phyloP scores from a whole-genome alignment of 768 basidiomycete genomes.

The Cyclocybe aegerita region DNA sequence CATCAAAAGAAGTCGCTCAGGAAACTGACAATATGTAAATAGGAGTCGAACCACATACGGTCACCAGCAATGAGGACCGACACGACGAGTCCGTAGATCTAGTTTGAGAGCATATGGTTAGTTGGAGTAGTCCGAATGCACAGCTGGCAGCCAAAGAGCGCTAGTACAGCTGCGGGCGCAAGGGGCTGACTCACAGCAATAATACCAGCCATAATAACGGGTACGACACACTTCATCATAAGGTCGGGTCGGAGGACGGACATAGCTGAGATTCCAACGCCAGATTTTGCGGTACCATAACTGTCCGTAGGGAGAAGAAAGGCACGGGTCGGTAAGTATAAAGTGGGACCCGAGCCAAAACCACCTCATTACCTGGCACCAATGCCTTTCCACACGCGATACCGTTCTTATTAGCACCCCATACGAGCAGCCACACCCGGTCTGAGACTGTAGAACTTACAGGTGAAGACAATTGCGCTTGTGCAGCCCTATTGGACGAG shows the following conservation, averaged over 20 bases:
- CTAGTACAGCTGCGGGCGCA: constrained; percentile 1
- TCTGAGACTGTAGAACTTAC: constrained; percentile 46
- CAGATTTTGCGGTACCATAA: constrained; percentile 99
- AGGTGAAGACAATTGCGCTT: constrained; percentile 96
- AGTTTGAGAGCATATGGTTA: constrained; percentile 1
- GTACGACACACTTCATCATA: constrained; percentile 98
- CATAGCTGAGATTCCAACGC: constrained; percentile 97
- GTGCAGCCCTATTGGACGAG: constrained; percentile 79
- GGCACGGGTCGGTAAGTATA: constrained; percentile 1
- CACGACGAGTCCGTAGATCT: constrained; percentile 98
- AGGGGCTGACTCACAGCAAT: constrained; percentile 75
- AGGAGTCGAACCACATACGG: constrained; percentile 51
- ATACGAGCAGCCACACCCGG: background rate
- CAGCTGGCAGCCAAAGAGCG: constrained; percentile 1
- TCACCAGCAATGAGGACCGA: constrained; percentile 92
- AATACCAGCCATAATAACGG: constrained; percentile 99
- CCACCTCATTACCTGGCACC: constrained; percentile 65
- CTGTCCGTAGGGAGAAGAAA: constrained; percentile 35
- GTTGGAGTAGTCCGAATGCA: constrained; percentile 2
- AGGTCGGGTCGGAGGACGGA: constrained; percentile 93
- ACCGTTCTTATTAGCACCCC: background rate
- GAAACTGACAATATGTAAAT: background rate
- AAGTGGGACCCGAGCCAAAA: constrained; percentile 20
- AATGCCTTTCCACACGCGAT: constrained; percentile 52
- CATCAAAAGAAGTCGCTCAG: background rate